Percentiles rank a stretch among this genome's conserved stretches.
Evolutionary conservation across 1,139 yeast species (phyloP).

Genomic region (Suhomyces choctaworum): DNA sequence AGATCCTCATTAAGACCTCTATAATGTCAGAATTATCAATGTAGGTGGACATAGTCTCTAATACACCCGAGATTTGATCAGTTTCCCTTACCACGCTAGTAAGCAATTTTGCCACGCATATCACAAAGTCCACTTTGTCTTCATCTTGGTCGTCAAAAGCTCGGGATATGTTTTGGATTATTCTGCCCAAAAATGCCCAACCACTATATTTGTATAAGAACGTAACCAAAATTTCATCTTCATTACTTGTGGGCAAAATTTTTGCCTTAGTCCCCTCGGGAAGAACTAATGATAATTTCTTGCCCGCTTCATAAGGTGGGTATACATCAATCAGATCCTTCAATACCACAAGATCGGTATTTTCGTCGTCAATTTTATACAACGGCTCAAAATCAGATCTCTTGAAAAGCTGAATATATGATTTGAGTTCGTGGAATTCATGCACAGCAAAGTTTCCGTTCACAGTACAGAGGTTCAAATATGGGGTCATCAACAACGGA

Average conservation of each 20-base stretch:
- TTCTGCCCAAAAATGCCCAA: slow-evolving; percentile 81
- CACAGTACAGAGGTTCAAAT: slow-evolving; percentile 59
- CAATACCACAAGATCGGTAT: slow-evolving; percentile 51
- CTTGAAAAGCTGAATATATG: slow-evolving; percentile 54
- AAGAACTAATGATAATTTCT: slow-evolving; percentile 46
- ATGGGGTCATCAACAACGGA: slow-evolving; percentile 68
- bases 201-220: slow-evolving; percentile 79
- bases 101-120: slow-evolving; percentile 54
- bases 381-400: slow-evolving; percentile 37
- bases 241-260: slow-evolving; percentile 50
- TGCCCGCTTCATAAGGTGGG: slow-evolving; percentile 52
- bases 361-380: slow-evolving; percentile 51
- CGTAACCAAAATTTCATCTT: slow-evolving; percentile 56
- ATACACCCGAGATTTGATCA: slow-evolving; percentile 39
- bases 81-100: slow-evolving; percentile 49
- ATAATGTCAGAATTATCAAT: slow-evolving; percentile 69
- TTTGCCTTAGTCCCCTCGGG: slow-evolving; percentile 68
- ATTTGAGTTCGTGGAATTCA: slow-evolving; percentile 57
- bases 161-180: slow-evolving; percentile 62
- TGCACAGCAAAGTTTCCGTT: slow-evolving; percentile 68
- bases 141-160: slow-evolving; percentile 35
- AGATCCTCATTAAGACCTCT: slow-evolving; percentile 62
- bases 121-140: slow-evolving; percentile 39
- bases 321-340: slow-evolving; percentile 42
- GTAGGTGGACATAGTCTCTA: slow-evolving; percentile 59